Evolutionary conservation across 805 yeast species (phyloP), one percentile per base, ranked within the genome.

Genomic region (Candida rishiriensis): DNA sequence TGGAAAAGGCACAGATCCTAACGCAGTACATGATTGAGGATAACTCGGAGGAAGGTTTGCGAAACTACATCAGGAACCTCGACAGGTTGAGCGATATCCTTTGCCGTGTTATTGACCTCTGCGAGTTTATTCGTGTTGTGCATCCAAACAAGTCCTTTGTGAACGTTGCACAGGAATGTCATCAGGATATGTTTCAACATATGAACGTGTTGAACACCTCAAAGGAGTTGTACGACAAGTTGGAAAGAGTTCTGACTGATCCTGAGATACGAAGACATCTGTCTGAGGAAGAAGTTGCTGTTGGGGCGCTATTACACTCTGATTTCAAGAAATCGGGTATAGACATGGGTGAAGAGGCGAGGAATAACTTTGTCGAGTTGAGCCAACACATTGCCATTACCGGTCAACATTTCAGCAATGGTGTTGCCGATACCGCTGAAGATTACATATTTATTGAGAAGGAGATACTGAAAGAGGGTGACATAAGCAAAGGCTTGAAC

Each of bases 271-370:
- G 55, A 10, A 44, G 55, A 2, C 50, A 65, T 26, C 65, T 91
- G n/a, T 62, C 83, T 3, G 63, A 67, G 2, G 99, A 93, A 63
- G 97, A 93, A 56, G 60, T 78, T 12, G 77, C 82, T 41, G 98
- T 90, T 2, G 99, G 96, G 0, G 74, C 78, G 41, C 76, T 90
- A 39, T 70, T 93, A 21, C 70, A 84, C 49, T 79, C 85, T 36
- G 99, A 93, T 63, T 93, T 93, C 58, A 85, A 86, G 53, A 82
- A 88, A 52, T 87, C 96, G 0, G 99, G 98, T 0, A 85, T 90
- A 29, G 83, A 83, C 56, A 81, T 89, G 83, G 81, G 78, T 51
- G 78, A 72, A 17, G 66, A 70, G 18, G 75, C 84, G 1, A 72
- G 91, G 46, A 71, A 76, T 12, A 75, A 78, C 49, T 93, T 91